These are phyloP conservation scores for Noccaea caerulescens DNA, from an alignment of 345 rosid species.

Conservation along the genomic window DNA sequence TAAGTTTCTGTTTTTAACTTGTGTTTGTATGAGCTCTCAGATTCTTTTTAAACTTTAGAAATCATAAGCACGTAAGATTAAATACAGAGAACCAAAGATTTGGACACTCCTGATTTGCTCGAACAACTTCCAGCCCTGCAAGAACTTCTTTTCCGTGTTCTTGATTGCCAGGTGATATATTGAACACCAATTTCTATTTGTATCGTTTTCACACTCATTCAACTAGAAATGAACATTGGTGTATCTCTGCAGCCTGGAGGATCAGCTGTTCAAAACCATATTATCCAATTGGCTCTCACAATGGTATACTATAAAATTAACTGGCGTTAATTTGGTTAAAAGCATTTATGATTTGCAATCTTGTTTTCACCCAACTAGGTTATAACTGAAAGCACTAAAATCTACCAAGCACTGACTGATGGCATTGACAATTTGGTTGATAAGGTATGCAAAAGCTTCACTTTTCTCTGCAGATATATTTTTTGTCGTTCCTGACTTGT, in stretches of 20 bases:
- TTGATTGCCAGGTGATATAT: conserved; percentile 80
- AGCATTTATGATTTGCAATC: background rate
- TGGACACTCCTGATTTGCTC: conserved; percentile 85
- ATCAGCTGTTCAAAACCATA: conserved; percentile 77
- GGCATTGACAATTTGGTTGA: conserved; percentile 90
- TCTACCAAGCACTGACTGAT: conserved; percentile 86
- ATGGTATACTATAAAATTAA: conserved; percentile 58
- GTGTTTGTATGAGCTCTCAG: conserved; percentile 15
- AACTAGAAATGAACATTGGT: conserved; percentile 31
- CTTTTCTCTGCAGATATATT: background rate
- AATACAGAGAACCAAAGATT: conserved; percentile 83
- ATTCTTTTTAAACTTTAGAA: background rate
- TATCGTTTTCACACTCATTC: background rate
- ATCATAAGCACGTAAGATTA: conserved; percentile 6
- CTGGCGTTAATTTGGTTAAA: background rate
- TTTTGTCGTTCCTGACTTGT: background rate
- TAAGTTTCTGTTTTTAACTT: conserved; percentile 49
- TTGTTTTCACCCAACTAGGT: conserved; percentile 53
- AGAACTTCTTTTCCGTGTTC: conserved; percentile 88
- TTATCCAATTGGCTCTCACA: conserved; percentile 85
- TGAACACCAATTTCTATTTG: background rate
- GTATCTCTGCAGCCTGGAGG: conserved; percentile 81
- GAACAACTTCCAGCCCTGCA: conserved; percentile 92
- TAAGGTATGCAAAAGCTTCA: conserved; percentile 59
- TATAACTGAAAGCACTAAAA: conserved; percentile 83